Conservation (phyloP, 768 basidiomycete species). For the Dictyophora rubrovolvata region DNA sequence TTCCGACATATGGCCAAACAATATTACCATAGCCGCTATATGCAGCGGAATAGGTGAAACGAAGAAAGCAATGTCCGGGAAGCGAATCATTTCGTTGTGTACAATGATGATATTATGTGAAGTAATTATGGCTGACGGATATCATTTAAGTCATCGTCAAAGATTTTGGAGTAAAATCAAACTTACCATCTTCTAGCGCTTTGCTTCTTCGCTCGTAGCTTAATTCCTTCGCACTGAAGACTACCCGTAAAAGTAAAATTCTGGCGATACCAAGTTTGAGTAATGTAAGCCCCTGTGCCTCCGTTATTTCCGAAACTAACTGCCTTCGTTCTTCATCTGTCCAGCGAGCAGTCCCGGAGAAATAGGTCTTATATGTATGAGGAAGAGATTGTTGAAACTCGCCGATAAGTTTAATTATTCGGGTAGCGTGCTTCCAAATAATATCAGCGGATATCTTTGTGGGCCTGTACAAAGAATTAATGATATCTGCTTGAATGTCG, state of each 20-base stretch:
- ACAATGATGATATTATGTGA: slow-evolving; percentile 82
- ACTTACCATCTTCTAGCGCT: slow-evolving; percentile 69
- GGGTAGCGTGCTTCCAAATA: slow-evolving; percentile 65
- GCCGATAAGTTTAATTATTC: slow-evolving; percentile 69
- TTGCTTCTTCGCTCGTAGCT: slow-evolving; percentile 52
- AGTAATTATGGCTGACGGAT: slow-evolving; percentile 57
- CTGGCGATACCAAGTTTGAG: slow-evolving; percentile 76
- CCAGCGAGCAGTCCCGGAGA: slow-evolving; percentile 73
- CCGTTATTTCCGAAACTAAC: slow-evolving; percentile 64
- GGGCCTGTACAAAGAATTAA: slow-evolving; percentile 76
- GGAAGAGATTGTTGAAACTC: slow-evolving; percentile 63
- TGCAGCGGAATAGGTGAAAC: slow-evolving; percentile 83
- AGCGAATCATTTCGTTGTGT: slow-evolving; percentile 73
- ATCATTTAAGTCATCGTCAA: not conserved
- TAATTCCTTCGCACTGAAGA: slow-evolving; percentile 71
- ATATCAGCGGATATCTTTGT: slow-evolving; percentile 58
- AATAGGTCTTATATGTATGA: slow-evolving; percentile 63
- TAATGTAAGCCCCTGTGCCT: slow-evolving; percentile 73
- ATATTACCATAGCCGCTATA: slow-evolving; percentile 85
- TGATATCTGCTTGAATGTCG: slow-evolving; percentile 82
- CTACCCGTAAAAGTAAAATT: slow-evolving; percentile 64
- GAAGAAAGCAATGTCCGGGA: slow-evolving; percentile 82
- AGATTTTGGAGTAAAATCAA: not conserved
- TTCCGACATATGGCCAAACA: slow-evolving; percentile 77
- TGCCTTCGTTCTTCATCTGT: slow-evolving; percentile 49